A percentile compares a stretch with the other conserved stretches of the same genome.
Conservation (phyloP, 257 asterid genomes). For the Fraxinus americana region DNA sequence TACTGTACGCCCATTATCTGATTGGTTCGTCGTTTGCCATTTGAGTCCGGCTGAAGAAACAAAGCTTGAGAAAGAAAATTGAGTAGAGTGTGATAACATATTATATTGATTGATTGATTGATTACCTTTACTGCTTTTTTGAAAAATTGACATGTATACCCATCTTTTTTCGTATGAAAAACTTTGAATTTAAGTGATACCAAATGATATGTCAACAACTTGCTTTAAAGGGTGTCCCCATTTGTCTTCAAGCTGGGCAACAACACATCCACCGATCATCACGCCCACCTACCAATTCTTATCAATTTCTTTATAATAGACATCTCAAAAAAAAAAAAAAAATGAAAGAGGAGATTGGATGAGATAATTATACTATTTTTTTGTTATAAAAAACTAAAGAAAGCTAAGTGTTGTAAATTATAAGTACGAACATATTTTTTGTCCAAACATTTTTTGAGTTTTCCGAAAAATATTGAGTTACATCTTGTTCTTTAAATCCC, state of each 20-base stretch:
- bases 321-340: neutral
- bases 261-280: constrained; percentile 47
- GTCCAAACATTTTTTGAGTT: no score
- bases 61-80: neutral
- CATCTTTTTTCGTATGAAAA: neutral
- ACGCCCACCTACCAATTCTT: constrained; percentile 42
- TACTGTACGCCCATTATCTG: no score
- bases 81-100: neutral
- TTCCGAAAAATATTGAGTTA: no score
- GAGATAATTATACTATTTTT: no score
- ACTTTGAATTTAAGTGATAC: constrained; percentile 26
- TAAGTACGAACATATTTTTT: no score
- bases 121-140: constrained; percentile 2
- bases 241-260: constrained; percentile 39
- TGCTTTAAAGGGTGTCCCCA: constrained; percentile 32
- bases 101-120: neutral
- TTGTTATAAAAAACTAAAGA: no score
- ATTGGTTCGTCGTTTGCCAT: neutral
- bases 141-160: neutral
- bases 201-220: constrained; percentile 38
- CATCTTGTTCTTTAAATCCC: no score
- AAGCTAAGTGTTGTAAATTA: no score
- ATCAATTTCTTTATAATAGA: constrained; percentile 13
- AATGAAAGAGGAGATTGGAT: neutral
- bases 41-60: neutral